Evolutionary conservation across 78 protist genomes (phyloP).

Genomic region (Dictyostelium citrinum): DNA sequence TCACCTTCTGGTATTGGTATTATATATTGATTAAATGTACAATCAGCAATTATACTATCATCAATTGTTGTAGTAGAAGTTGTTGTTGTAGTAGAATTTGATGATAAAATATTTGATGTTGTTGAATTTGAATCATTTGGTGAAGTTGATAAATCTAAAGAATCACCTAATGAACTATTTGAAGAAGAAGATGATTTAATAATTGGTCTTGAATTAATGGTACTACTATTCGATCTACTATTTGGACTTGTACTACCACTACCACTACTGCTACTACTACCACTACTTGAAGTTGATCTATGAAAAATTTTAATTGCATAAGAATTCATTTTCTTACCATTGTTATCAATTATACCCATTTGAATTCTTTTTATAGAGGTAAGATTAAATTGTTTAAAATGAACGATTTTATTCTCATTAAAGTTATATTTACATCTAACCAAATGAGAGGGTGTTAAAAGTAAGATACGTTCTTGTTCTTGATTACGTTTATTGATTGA

Average conservation of each 20-base stretch:
- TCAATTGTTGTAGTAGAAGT: neutral
- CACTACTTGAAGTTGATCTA: neutral
- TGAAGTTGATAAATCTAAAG: slow-evolving; percentile 2
- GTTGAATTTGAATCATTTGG: neutral
- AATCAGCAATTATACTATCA: slow-evolving; percentile 15
- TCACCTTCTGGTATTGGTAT: slow-evolving; percentile 74
- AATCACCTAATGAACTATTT: neutral
- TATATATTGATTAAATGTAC: slow-evolving; percentile 19
- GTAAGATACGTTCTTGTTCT: slow-evolving; percentile 77
- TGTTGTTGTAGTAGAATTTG: neutral
- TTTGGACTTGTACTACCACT: neutral
- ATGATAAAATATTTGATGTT: neutral
- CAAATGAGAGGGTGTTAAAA: slow-evolving; percentile 36
- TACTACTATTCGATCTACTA: neutral
- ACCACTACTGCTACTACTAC: neutral
- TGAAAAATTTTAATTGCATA: slow-evolving; percentile 63
- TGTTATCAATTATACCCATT: slow-evolving; percentile 12
- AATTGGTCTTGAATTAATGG: neutral
- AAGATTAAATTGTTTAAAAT: slow-evolving; percentile 25
- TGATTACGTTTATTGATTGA: slow-evolving; percentile 61
- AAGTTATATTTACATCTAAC: slow-evolving; percentile 71
- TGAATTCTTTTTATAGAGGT: slow-evolving; percentile 20
- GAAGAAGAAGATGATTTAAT: neutral
- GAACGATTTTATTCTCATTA: slow-evolving; percentile 57
- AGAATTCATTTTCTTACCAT: slow-evolving; percentile 31